phyloP scores from a whole-genome alignment of 768 basidiomycete species.

The Cystobasidium tubakii region DNA sequence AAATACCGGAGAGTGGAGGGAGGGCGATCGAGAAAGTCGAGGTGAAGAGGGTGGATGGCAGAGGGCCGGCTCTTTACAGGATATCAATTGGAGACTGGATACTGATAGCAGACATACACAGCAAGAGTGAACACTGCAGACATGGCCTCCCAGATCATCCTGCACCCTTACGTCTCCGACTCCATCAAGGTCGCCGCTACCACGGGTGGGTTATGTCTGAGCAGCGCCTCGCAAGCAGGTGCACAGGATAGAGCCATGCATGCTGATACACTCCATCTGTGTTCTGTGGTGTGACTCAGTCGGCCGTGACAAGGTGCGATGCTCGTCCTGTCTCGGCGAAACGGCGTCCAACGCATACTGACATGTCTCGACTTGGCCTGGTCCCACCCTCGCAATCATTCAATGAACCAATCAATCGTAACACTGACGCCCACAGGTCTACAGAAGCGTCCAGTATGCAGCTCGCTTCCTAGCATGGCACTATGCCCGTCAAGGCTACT shows the following conservation, averaged over 20 bases:
- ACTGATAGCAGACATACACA: too few relatives aligned
- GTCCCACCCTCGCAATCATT: background rate
- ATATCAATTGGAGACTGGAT: background rate
- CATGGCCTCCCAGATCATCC: constrained; percentile 19
- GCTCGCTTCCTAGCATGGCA: constrained; percentile 81
- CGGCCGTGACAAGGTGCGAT: constrained; percentile 32
- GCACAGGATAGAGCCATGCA: too few relatives aligned
- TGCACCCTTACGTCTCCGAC: constrained; percentile 24
- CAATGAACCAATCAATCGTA: background rate
- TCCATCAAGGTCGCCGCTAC: constrained; percentile 32
- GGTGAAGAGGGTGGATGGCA: background rate
- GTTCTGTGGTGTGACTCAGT: background rate
- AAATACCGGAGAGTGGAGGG: background rate
- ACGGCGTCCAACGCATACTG: background rate
- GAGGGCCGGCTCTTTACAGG: background rate
- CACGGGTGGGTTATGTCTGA: constrained; percentile 25
- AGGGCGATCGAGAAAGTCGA: background rate
- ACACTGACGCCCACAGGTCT: constrained; percentile 61
- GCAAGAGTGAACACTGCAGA: background rate
- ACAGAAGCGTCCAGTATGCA: constrained; percentile 84
- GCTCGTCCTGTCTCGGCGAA: background rate
- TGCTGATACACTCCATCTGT: constrained; percentile 11
- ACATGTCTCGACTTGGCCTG: background rate
- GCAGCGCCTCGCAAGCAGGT: too few relatives aligned
- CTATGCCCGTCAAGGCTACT: constrained; percentile 61